These are phyloP conservation scores for Poa annua DNA, from an alignment of 176 grass and related monocot species.

Conservation along the genomic window DNA sequence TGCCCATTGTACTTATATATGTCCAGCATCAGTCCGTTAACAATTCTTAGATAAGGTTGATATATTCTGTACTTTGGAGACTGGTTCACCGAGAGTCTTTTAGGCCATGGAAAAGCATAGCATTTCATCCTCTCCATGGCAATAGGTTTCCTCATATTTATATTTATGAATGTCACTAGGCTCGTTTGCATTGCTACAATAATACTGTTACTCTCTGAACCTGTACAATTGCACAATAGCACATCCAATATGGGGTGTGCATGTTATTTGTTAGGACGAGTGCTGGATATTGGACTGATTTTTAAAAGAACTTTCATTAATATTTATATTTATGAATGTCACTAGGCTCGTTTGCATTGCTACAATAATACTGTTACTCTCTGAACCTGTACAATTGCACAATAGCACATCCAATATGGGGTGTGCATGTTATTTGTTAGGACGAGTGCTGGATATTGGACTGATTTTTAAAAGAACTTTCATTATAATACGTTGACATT, in stretches of 20 bases:
- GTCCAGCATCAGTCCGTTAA: not conserved
- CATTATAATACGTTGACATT: not conserved
- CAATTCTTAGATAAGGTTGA: not conserved
- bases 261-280: not conserved
- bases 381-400: slow-evolving; percentile 19
- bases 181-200: not conserved
- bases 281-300: not conserved
- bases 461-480: not conserved
- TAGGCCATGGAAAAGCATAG: not conserved
- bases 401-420: not conserved
- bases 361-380: not conserved
- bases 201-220: not conserved
- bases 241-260: not conserved
- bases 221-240: slow-evolving; percentile 18
- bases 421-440: not conserved
- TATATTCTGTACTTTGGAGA: slow-evolving; percentile 13
- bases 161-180: not conserved
- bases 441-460: not conserved
- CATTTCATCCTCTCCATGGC: not conserved
- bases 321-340: not conserved
- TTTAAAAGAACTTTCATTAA: not conserved
- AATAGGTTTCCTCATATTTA: slow-evolving; percentile 13
- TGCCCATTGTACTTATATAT: not conserved
- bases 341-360: not conserved
- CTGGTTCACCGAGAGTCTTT: not conserved